A percentile compares a stretch with the other conserved stretches of the same genome.
Evolutionary conservation across 208 protist species (phyloP).

Genomic region (Leishmania amazonensis): DNA sequence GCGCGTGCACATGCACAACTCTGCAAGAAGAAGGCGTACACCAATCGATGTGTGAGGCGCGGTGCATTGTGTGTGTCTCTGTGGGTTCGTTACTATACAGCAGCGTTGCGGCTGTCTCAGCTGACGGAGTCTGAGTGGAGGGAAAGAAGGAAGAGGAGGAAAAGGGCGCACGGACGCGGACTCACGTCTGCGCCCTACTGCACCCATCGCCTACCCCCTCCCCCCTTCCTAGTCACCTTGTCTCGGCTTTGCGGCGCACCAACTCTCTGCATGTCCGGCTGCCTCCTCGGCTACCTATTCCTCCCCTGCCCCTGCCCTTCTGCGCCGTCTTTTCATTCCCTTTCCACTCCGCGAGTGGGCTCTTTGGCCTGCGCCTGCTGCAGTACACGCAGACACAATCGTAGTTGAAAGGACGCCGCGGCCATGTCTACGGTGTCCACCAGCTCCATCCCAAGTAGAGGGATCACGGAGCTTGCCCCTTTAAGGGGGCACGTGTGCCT

Average conservation of each 20-base stretch:
- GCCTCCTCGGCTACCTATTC: background rate
- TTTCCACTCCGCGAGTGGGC: background rate
- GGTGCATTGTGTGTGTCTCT: background rate
- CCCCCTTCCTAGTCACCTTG: background rate
- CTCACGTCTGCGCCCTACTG: background rate
- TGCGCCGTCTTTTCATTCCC: background rate
- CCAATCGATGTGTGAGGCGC: background rate
- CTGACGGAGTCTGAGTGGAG: background rate
- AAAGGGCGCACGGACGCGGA: background rate
- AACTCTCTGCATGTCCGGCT: background rate
- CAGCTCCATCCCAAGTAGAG: slow-evolving; percentile 7
- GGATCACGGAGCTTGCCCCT: slow-evolving; percentile 57
- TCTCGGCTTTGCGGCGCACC: background rate
- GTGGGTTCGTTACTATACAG: background rate
- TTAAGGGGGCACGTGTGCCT: slow-evolving; percentile 71
- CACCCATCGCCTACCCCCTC: background rate
- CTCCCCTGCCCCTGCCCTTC: background rate
- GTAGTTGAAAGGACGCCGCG: background rate
- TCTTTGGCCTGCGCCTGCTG: background rate
- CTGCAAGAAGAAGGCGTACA: background rate
- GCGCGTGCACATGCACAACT: background rate
- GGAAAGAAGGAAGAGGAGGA: background rate
- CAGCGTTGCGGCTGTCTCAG: too few relatives aligned
- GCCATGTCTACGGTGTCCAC: background rate
- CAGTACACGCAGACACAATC: background rate